A percentile compares a stretch with the other conserved stretches of the same genome.
These are phyloP conservation scores for Hypoxylon sp. DNA, from an alignment of 2,329 filamentous ascomycete species.

Conservation along the genomic window DNA sequence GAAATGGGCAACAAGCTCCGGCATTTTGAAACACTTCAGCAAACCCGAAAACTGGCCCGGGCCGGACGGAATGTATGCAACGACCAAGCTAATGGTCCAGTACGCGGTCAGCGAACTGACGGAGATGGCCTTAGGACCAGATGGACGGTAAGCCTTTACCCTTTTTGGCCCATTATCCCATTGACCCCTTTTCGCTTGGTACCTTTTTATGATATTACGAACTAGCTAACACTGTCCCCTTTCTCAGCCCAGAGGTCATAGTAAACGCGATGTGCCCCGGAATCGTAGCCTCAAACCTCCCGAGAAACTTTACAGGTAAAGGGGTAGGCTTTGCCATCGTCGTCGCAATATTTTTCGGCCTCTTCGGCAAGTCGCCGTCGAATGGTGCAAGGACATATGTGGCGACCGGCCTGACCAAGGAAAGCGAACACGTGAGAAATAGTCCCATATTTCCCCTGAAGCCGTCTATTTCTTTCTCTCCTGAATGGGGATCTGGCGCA, in stretches of 20 bases:
- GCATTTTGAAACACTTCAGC: conserved; percentile 48
- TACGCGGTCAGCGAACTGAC: conserved; percentile 47
- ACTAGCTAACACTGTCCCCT: not conserved
- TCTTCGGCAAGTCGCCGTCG: conserved; percentile 49
- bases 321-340: conserved; percentile 24
- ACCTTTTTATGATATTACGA: not conserved
- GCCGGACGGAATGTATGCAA: conserved; percentile 45
- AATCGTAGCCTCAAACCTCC: conserved; percentile 45
- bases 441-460: not conserved
- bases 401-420: conserved; percentile 42
- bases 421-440: conserved; percentile 47
- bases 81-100: conserved; percentile 49
- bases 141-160: conserved; percentile 42
- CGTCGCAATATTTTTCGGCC: conserved; percentile 28
- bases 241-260: conserved; percentile 48
- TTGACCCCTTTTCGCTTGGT: not conserved
- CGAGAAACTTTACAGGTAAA: conserved; percentile 30
- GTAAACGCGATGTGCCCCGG: conserved; percentile 52
- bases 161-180: too few species aligned
- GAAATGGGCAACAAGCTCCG: conserved; percentile 35
- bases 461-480: not conserved
- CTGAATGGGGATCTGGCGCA: not conserved
- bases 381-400: conserved; percentile 50
- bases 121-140: conserved; percentile 41
- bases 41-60: conserved; percentile 49